Base-by-base conservation (phyloP, 1,284 basidiomycete genomes). In the Puccinia horiana region DNA sequence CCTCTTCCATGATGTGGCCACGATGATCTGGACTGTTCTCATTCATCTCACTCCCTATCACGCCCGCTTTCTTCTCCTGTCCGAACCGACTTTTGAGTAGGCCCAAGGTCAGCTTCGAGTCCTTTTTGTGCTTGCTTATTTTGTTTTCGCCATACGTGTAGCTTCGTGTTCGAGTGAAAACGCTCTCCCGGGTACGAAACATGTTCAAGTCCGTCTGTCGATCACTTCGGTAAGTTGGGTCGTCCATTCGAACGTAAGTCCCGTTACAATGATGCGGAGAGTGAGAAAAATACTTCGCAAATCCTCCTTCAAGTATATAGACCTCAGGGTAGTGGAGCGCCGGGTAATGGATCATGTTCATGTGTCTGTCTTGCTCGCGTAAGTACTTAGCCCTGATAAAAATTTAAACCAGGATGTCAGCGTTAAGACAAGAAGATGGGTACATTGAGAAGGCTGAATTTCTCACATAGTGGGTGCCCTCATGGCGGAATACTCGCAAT, bases 401-500 rank as follows among this genome's bases (percentile, higher is more conserved):
- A n/a, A 78, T 40, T 72, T 1, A 72, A 61, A 37, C 18, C 20
- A 83, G 83, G 85, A 83, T 84, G 79, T 32, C 49, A 69, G 67
- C 11, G 37, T n/a, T 61, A 73, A 6, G 44, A 70, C 86, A 82
- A 78, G 16, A 32, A 61, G 61, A 67, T 18, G 16, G 54, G 16
- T 72, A 18, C 35, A 47, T 78, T 77, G 18, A 29, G n/a, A 52
- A 18, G 69, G 56, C 58, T n/a, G 29, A 47, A 74, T 26, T 23
- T 85, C 92, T 88, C 86, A 96, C 95, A 97, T 94, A 14, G 95
- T 96, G 1, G 96, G 96, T 0, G 95, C 97, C 73, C 96, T 91
- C 88, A 97, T 97, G 54, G 91, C 92, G 85, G 94, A 96, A 86
- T 98, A 98, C 88, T 99, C 96, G 90, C 96, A 99, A 87, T 99